Evolutionary conservation across 208 protist genomes (phyloP), one percentile per base, ranked within the genome.

Genomic region (Crithidia thermophila): DNA sequence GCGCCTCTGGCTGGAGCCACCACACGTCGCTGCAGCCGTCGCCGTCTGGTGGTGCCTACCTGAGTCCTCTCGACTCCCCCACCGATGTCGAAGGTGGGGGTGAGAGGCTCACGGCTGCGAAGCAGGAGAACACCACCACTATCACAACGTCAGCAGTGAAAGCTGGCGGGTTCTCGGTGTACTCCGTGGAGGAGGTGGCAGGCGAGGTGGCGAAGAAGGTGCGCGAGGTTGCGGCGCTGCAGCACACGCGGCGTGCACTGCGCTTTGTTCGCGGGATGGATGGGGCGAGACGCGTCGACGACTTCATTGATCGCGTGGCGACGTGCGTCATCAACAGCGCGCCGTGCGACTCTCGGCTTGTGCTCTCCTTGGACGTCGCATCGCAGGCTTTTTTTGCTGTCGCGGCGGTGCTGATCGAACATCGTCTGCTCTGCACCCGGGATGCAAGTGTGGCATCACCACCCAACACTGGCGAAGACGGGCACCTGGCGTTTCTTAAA

Each of bases 341-440:
- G 16, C 0, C 20, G 1, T 16, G n/a, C 11, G 2, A 10, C n/a
- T 6, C 59, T 9, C 57, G 40, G 6, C 43, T 75, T 14, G 68
- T 75, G 52, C 36, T 75, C 30, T 59, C 51, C 16, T 25, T 63
- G n/a, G 68, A 75, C 7, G 10, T 49, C 0, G 51, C 60, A 1
- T 52, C 59, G 8, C 60, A 75, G 30, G 34, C 33, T 18, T 75
- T 75, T n/a, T 75, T 63, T 27, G 61, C 60, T 21, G 34, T 75
- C n/a, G 68, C 60, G 27, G 68, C 68, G 0, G 52, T 49, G 20
- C 33, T 75, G 14, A 27, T 75, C 16, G 68, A 43, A 8, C 64
- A 63, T 21, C 68, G 68, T 13, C 51, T 75, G 42, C 60, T 52
- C 30, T 40, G 50, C 36, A 62, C 6, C 1, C 68, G 61, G 2